phyloP scores from a whole-genome alignment of 208 protist genomes.

The Naegleria gruberi region DNA sequence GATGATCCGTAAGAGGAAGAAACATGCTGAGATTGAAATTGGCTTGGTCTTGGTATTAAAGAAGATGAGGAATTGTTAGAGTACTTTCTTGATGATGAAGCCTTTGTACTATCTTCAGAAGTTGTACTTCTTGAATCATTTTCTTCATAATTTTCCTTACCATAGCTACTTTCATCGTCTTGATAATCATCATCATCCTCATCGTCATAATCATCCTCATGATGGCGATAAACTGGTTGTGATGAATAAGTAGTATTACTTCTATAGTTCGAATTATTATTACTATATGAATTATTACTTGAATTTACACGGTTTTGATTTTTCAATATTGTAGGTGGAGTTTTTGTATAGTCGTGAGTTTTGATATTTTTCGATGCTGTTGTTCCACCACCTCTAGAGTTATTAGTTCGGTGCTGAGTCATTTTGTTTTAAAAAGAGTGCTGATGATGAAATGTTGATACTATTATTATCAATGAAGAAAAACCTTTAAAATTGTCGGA shows the following conservation, averaged over 20 bases:
- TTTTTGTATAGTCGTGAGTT: background rate
- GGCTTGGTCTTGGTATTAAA: background rate
- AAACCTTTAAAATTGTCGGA: no score
- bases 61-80: background rate
- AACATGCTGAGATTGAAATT: slow-evolving; percentile 9
- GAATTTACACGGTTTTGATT: background rate
- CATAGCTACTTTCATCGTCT: background rate
- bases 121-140: no score
- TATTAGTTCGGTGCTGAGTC: no score
- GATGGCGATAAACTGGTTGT: background rate
- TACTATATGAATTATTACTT: background rate
- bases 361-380: no score
- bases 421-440: no score
- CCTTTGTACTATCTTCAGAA: background rate
- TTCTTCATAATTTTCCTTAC: background rate
- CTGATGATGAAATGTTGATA: no score
- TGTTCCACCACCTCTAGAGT: no score
- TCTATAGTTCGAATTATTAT: no score
- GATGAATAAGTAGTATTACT: background rate
- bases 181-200: background rate
- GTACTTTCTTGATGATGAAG: background rate
- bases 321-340: background rate
- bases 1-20: background rate
- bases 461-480: no score
- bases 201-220: background rate